These are phyloP conservation scores for Teunomyces cretensis DNA, from an alignment of 805 yeast genomes.

Conservation along the genomic window DNA sequence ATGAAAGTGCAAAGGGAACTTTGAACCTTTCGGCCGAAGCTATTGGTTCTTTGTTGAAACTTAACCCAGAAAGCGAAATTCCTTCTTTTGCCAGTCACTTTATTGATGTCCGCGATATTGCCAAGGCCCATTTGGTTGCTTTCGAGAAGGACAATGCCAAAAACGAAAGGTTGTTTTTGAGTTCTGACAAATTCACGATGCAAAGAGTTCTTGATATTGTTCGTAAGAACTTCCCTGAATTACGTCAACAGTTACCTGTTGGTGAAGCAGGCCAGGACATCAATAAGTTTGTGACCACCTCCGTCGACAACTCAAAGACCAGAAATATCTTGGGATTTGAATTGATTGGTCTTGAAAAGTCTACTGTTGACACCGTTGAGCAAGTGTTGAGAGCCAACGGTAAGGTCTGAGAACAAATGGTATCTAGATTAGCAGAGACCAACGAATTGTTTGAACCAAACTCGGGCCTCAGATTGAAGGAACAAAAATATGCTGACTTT, in stretches of 20 bases:
- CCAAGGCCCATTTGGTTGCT: conserved; percentile 14
- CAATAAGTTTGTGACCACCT: neutral
- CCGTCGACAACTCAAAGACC: conserved; percentile 17
- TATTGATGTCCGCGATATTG: conserved; percentile 16
- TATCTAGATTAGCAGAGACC: no score
- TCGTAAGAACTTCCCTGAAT: conserved; percentile 22
- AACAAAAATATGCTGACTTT: no score
- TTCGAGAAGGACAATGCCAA: conserved; percentile 13
- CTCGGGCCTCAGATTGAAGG: no score
- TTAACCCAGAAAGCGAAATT: conserved; percentile 2
- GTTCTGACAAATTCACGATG: conserved; percentile 17
- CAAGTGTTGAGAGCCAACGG: conserved; percentile 38
- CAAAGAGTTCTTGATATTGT: conserved; percentile 20
- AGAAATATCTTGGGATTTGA: conserved; percentile 17
- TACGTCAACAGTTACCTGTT: conserved; percentile 13
- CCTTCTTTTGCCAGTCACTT: conserved; percentile 18
- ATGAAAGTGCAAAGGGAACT: conserved; percentile 7
- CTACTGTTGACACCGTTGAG: conserved; percentile 21
- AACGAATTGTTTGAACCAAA: no score
- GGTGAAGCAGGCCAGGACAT: conserved; percentile 15
- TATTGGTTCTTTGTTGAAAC: conserved; percentile 10
- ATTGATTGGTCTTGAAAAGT: conserved; percentile 16
- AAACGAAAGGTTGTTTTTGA: conserved; percentile 30
- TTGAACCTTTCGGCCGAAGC: conserved; percentile 15
- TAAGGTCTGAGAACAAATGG: conserved; percentile 35